Evolutionary conservation across 2,329 filamentous ascomycete species (phyloP).

Genomic region (Arthrobotrys musiformis): DNA sequence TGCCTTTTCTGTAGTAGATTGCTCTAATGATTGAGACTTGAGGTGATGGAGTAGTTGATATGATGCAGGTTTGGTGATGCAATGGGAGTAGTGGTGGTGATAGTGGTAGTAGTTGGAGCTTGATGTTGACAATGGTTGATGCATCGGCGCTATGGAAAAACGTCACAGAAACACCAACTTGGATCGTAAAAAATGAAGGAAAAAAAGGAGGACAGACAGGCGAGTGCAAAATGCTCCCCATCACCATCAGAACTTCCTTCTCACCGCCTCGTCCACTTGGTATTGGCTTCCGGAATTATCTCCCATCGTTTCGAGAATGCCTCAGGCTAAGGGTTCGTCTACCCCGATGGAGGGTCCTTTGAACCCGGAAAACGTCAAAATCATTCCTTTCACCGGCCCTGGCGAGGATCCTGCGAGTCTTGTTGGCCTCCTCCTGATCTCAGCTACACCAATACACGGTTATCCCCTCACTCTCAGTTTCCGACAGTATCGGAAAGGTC

Average conservation of each 20-base stretch:
- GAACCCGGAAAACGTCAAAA: constrained; percentile 37
- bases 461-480: constrained; percentile 20
- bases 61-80: background rate
- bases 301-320: constrained; percentile 18
- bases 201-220: no score
- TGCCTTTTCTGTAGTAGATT: background rate
- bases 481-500: background rate
- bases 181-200: no score
- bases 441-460: background rate
- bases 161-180: background rate
- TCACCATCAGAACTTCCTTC: background rate
- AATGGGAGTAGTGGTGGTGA: no score
- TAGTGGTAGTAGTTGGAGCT: background rate
- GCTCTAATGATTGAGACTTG: background rate
- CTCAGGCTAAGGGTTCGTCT: background rate
- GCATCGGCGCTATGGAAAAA: background rate
- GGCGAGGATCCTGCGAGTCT: constrained; percentile 5
- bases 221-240: no score
- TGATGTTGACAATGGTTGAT: background rate
- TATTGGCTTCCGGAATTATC: constrained; percentile 5
- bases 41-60: no score
- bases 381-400: background rate
- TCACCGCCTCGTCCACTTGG: background rate
- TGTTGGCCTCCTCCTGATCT: constrained; percentile 10
- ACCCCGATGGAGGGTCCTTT: background rate